phyloP scores from a whole-genome alignment of 805 yeast genomes.

The Candida cerambycidarum region DNA sequence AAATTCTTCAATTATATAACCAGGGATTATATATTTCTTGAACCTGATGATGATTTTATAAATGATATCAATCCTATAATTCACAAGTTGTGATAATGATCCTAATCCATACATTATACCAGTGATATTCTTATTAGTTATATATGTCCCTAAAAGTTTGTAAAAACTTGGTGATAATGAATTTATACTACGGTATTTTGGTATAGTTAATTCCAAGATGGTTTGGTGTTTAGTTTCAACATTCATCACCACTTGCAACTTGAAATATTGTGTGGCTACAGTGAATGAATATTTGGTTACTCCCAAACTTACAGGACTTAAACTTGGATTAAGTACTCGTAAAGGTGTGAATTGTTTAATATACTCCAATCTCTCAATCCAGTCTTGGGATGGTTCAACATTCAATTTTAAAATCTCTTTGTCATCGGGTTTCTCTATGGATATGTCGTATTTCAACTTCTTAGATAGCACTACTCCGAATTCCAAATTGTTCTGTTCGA shows the following conservation, averaged over 20 bases:
- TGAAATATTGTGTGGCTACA: conserved; percentile 14
- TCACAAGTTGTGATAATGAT: conserved; percentile 27
- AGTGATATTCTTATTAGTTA: conserved; percentile 27
- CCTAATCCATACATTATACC: conserved; percentile 31
- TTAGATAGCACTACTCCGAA: conserved; percentile 8
- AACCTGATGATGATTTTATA: conserved; percentile 22
- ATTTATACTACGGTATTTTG: background rate
- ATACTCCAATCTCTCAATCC: conserved; percentile 26
- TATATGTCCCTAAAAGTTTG: conserved; percentile 22
- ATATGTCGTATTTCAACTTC: conserved; percentile 2
- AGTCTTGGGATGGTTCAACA: conserved; percentile 36
- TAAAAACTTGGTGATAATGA: conserved; percentile 24
- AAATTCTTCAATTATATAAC: conserved; percentile 4
- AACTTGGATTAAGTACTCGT: background rate
- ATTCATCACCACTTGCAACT: conserved; percentile 16
- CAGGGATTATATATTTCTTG: conserved; percentile 18
- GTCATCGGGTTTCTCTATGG: conserved; percentile 18
- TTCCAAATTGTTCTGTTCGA: conserved; percentile 21
- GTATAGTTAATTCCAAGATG: background rate
- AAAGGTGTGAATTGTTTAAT: conserved; percentile 21
- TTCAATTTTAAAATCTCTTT: conserved; percentile 23
- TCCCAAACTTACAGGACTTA: background rate
- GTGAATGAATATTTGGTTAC: conserved; percentile 2
- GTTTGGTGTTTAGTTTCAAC: conserved; percentile 14
- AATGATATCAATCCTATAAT: conserved; percentile 22